phyloP scores from a whole-genome alignment of 495 filamentous ascomycete genomes.

The Penicillium crystallinum region DNA sequence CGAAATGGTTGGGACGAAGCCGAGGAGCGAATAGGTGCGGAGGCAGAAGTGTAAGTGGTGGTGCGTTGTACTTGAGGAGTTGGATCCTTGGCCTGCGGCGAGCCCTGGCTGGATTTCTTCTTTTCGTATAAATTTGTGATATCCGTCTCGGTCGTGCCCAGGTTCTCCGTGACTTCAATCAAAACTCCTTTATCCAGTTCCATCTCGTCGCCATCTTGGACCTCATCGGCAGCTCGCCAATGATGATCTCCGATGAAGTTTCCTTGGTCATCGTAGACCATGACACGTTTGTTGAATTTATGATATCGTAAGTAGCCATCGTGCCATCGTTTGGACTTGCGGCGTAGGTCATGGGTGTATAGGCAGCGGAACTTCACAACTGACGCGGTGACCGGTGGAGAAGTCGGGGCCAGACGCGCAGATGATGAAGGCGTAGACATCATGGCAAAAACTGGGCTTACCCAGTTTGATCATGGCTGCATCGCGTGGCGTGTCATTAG shows the following conservation, averaged over 20 bases:
- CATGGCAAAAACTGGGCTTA: background rate
- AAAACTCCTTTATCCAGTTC: slow-evolving; percentile 70
- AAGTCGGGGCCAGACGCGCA: slow-evolving; percentile 24
- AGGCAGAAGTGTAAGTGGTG: slow-evolving; percentile 2
- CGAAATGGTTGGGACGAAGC: slow-evolving; percentile 34
- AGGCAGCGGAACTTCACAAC: slow-evolving; percentile 79
- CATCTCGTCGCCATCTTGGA: slow-evolving; percentile 76
- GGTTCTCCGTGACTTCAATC: slow-evolving; percentile 71
- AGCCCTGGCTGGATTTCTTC: slow-evolving; percentile 31
- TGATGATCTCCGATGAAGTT: slow-evolving; percentile 83
- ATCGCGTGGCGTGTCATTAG: background rate
- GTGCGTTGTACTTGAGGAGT: slow-evolving; percentile 12
- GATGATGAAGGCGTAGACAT: slow-evolving; percentile 33
- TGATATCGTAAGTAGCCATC: slow-evolving; percentile 86
- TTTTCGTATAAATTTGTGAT: slow-evolving; percentile 67
- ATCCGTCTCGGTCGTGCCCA: slow-evolving; percentile 71
- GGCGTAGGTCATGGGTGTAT: slow-evolving; percentile 75
- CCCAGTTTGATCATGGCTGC: background rate
- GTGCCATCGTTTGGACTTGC: slow-evolving; percentile 89
- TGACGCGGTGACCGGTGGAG: slow-evolving; percentile 60
- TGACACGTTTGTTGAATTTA: slow-evolving; percentile 84
- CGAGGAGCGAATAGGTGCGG: slow-evolving; percentile 22
- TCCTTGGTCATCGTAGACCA: slow-evolving; percentile 79
- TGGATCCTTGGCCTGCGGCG: slow-evolving; percentile 16
- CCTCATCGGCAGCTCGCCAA: slow-evolving; percentile 60